phyloP scores from a whole-genome alignment of 2,329 filamentous ascomycete genomes.

The Colletotrichum endophyticum region DNA sequence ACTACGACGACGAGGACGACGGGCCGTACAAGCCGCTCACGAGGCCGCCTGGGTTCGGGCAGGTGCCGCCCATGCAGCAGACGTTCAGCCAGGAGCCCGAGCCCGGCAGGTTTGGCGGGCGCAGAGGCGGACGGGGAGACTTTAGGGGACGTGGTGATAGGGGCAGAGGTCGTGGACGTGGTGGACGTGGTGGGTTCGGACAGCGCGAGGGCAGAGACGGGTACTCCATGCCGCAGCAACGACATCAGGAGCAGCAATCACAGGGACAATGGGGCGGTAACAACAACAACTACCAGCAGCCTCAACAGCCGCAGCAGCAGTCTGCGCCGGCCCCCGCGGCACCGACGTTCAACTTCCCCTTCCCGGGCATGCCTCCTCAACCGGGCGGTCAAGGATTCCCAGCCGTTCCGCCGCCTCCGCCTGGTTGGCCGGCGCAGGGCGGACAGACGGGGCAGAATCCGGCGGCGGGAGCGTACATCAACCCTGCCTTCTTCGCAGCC shows the following conservation, averaged over 20 bases:
- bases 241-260: conserved; percentile 22
- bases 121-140: conserved; percentile 48
- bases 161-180: conserved; percentile 39
- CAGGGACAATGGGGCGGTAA: conserved; percentile 37
- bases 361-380: conserved; percentile 46
- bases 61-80: conserved; percentile 51
- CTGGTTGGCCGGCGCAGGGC: conserved; percentile 36
- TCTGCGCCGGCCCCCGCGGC: conserved; percentile 28
- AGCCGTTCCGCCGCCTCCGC: conserved; percentile 46
- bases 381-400: conserved; percentile 33
- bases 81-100: conserved; percentile 44
- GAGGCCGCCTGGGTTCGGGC: conserved; percentile 68
- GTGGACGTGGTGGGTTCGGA: conserved; percentile 38
- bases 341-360: conserved; percentile 47
- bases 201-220: conserved; percentile 42
- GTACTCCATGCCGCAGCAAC: conserved; percentile 36
- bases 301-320: conserved; percentile 25
- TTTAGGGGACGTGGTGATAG: conserved; percentile 40
- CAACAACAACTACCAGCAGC: conserved; percentile 5
- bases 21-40: conserved; percentile 75
- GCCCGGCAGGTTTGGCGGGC: conserved; percentile 30
- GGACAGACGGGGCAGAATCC: conserved; percentile 36
- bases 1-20: conserved; percentile 73
- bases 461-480: conserved; percentile 54
- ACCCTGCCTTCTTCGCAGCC: conserved; percentile 61